Evolutionary conservation across 345 rosid species (phyloP).

Genomic region (Alliaria petiolata): DNA sequence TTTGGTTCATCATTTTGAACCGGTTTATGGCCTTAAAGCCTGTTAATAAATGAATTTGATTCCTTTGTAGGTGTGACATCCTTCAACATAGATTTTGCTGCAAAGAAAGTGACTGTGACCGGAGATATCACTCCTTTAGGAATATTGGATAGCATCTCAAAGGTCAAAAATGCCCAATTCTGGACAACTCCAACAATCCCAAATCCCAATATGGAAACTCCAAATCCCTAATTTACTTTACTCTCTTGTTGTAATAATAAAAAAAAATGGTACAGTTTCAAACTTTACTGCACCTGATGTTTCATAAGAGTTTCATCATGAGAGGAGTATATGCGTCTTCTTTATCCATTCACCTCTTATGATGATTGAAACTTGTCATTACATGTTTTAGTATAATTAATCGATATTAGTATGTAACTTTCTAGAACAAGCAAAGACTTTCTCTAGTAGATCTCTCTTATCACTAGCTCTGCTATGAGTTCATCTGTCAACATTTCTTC

Average conservation of each 20-base stretch:
- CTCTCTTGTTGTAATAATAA: conserved; percentile 17
- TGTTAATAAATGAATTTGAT: background rate
- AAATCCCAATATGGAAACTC: background rate
- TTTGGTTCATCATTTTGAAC: background rate
- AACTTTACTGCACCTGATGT: background rate
- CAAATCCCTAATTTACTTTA: background rate
- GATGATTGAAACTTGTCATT: background rate
- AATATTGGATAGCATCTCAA: conserved; percentile 55
- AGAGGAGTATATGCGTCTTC: background rate
- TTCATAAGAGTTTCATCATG: background rate
- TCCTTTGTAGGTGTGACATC: conserved; percentile 50
- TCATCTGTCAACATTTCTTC: conserved; percentile 55
- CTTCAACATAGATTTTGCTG: conserved; percentile 57
- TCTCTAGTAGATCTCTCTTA: background rate
- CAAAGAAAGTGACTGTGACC: conserved; percentile 57
- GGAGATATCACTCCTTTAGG: conserved; percentile 49
- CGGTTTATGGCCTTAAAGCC: background rate
- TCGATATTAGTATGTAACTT: conserved; percentile 6
- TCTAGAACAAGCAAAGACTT: conserved; percentile 10
- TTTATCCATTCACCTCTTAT: background rate
- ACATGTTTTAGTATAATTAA: background rate
- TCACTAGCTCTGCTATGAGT: conserved; percentile 46
- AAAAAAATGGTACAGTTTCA: background rate
- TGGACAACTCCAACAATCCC: conserved; percentile 41
- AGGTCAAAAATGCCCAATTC: conserved; percentile 59